Conservation (phyloP, 768 basidiomycete species). For the Multifurca ochricompacta region DNA sequence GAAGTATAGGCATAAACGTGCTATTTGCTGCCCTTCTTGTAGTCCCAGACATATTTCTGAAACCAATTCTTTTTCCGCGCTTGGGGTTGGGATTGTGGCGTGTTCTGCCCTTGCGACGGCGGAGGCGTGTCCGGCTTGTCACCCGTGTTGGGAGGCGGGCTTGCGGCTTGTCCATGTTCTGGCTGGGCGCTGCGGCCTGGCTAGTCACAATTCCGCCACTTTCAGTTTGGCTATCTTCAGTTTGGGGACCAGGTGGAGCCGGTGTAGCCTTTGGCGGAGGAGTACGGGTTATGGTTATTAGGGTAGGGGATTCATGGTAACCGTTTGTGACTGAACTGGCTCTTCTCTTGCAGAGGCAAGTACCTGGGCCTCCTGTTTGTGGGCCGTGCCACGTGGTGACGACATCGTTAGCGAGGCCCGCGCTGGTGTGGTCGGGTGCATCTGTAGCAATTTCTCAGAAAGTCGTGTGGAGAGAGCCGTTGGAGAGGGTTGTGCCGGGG, state of each 20-base stretch:
- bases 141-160: not conserved
- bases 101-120: not conserved
- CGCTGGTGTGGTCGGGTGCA: not conserved
- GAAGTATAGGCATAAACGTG: not conserved
- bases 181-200: no score
- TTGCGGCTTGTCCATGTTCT: no score
- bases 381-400: not conserved
- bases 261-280: not conserved
- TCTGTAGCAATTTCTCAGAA: not conserved
- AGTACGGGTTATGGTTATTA: not conserved
- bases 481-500: not conserved
- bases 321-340: not conserved
- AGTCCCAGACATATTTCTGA: not conserved
- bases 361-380: not conserved
- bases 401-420: not conserved
- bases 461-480: not conserved
- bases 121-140: not conserved
- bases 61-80: not conserved
- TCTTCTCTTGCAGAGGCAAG: not conserved
- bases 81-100: not conserved
- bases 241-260: not conserved
- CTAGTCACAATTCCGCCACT: not conserved
- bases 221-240: not conserved
- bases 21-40: not conserved
- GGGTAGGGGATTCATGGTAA: no score